Conservation (phyloP, 805 yeast species). For the Saccharomyces mikatae region DNA sequence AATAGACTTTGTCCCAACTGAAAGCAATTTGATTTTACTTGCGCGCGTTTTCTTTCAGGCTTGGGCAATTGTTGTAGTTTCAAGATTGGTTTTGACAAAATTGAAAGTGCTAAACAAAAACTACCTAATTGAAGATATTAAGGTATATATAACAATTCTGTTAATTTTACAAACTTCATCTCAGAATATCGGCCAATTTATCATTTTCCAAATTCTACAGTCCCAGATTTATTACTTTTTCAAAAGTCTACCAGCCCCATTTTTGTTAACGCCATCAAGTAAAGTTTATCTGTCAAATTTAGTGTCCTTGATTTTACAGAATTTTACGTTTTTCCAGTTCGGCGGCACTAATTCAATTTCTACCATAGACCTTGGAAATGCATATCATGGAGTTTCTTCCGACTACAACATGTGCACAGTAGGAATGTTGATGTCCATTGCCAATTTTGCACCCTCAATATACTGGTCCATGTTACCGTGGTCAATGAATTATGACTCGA, state of each 20-base stretch:
- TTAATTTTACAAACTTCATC: conserved; percentile 44
- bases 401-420: conserved; percentile 63
- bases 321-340: conserved; percentile 71
- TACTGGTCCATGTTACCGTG: conserved; percentile 55
- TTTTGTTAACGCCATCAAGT: not conserved
- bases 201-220: conserved; percentile 30
- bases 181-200: conserved; percentile 42
- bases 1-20: not conserved
- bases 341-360: conserved; percentile 92
- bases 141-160: conserved; percentile 30
- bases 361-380: conserved; percentile 81
- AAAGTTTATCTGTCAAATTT: conserved; percentile 6
- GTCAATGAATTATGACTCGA: conserved; percentile 15
- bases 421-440: conserved; percentile 66
- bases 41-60: conserved; percentile 32
- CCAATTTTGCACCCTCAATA: conserved; percentile 82
- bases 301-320: conserved; percentile 47
- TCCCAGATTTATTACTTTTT: not conserved
- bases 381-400: conserved; percentile 73
- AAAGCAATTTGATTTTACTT: conserved; percentile 23
- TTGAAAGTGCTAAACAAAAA: conserved; percentile 6
- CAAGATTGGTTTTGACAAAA: conserved; percentile 25
- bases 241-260: not conserved
- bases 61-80: conserved; percentile 25
- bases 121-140: conserved; percentile 8